Percentiles rank a stretch among this genome's conserved stretches.
Evolutionary conservation across 768 basidiomycete genomes (phyloP).

Genomic region (Phaffia tasmanica): DNA sequence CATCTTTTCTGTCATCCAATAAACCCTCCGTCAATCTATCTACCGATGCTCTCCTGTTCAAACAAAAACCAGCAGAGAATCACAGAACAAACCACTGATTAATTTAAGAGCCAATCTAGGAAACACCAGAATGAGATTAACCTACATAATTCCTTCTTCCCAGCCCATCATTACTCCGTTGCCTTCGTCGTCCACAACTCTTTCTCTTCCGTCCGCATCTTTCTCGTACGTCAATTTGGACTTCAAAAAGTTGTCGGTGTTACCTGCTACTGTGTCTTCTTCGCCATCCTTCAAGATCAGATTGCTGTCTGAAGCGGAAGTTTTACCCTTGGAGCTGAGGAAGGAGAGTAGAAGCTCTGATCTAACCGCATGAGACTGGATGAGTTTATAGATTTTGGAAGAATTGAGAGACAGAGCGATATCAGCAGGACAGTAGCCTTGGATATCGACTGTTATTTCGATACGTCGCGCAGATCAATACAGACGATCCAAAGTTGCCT

Average conservation of each 20-base stretch:
- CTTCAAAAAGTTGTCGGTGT: slow-evolving; percentile 51
- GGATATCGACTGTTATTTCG: slow-evolving; percentile 52
- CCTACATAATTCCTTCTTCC: slow-evolving; percentile 46
- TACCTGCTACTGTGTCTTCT: slow-evolving; percentile 36
- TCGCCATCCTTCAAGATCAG: slow-evolving; percentile 26
- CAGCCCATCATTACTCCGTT: slow-evolving; percentile 99
- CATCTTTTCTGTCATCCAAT: slow-evolving; percentile 40
- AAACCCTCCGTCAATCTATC: slow-evolving; percentile 50
- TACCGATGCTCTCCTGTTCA: slow-evolving; percentile 61
- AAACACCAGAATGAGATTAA: slow-evolving; percentile 20
- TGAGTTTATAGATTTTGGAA: slow-evolving; percentile 55
- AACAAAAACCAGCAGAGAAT: slow-evolving; percentile 27
- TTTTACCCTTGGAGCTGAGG: slow-evolving; percentile 38
- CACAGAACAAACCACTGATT: background rate
- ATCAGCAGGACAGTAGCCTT: slow-evolving; percentile 76
- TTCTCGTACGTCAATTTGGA: slow-evolving; percentile 57
- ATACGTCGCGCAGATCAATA: background rate
- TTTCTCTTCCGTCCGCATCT: slow-evolving; percentile 66
- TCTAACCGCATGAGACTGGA: slow-evolving; percentile 87
- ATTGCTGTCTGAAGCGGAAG: slow-evolving; percentile 47
- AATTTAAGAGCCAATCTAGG: background rate
- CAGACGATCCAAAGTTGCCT: slow-evolving; percentile 2
- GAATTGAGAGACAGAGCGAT: slow-evolving; percentile 80
- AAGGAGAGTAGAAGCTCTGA: slow-evolving; percentile 66
- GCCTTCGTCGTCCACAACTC: slow-evolving; percentile 65